Base-by-base conservation (phyloP, 495 filamentous ascomycete genomes). In the Sphaerosporella brunnea region DNA sequence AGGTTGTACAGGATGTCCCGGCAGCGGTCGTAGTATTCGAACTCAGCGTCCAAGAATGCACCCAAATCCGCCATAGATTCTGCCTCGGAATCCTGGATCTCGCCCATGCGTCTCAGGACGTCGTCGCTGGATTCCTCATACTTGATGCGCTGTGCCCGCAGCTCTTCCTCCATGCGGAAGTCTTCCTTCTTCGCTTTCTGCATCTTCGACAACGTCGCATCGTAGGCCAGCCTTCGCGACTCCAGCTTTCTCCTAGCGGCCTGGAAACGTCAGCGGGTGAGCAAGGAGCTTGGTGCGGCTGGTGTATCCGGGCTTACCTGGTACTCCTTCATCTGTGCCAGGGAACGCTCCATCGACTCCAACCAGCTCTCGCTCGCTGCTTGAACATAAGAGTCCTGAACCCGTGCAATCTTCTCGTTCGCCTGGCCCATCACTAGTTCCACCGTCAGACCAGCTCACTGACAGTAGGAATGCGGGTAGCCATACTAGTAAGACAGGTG, bases 241-340 rank as follows among this genome's bases (percentile, higher is more conserved):
- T 97, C 90, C 36, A 97, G 78, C 75, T 95, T 97, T 73, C 88
- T 95, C 52, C 87, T 79, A 39, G 90, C 77, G 51, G 72, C 67
- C 84, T 88, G n/a, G n/a, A n/a, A n/a, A n/a, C n/a, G 51, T 53
- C 21, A 35, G 8, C 16, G 20, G 9, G 18, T 15, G 5, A 43
- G 10, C 35, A 8, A 37, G 25, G 4, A 32, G 16, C 13, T 24
- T 56, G 26, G 45, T 52, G 18, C 11, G 43, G 19, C 20, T 2
- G 58, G 41, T 40, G 18, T 23, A 11, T 13, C 24, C 42, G 24
- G 4, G 18, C 4, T 1, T 69, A 81, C 84, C 74, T 94, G 86
- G 51, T 95, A 95, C 57, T 97, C 92, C 62, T 93, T 96, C 84
- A 96, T 84, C 72, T 93, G 87, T 23, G 83, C 80, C 48, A 94